Percentiles rank a stretch among this genome's conserved stretches.
phyloP scores from a whole-genome alignment of 805 yeast genomes.

The Yamadazyma sp. region DNA sequence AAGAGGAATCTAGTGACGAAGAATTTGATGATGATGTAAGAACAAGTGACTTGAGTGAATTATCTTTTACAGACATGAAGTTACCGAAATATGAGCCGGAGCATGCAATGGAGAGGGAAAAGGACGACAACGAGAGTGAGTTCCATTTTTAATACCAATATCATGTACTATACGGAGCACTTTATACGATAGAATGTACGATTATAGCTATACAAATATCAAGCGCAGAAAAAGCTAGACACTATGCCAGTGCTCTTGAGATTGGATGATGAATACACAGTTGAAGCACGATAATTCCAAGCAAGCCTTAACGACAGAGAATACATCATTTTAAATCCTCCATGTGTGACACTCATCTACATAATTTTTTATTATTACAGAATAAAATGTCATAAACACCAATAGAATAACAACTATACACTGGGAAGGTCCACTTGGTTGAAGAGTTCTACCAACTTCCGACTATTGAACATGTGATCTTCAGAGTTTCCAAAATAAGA shows the following conservation, averaged over 20 bases:
- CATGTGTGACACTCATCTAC: too few species aligned
- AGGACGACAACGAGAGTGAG: slow-evolving; percentile 23
- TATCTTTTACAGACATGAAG: slow-evolving; percentile 9
- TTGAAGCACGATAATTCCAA: too few species aligned
- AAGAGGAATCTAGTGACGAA: slow-evolving; percentile 10
- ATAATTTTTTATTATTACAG: too few species aligned
- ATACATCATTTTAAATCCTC: too few species aligned
- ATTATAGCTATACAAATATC: too few species aligned
- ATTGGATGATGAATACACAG: too few species aligned
- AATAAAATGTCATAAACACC: too few species aligned
- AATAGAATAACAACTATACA: too few species aligned
- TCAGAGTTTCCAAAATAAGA: slow-evolving; percentile 48
- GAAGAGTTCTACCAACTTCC: slow-evolving; percentile 48
- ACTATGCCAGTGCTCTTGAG: too few species aligned
- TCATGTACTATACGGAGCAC: slow-evolving; percentile 1
- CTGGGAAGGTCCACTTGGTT: slow-evolving; percentile 10
- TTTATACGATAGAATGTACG: too few species aligned
- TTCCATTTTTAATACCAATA: slow-evolving; percentile 21
- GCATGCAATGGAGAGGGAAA: slow-evolving; percentile 15
- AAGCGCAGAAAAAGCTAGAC: too few species aligned
- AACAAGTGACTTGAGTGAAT: slow-evolving; percentile 14
- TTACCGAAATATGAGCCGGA: slow-evolving; percentile 18
- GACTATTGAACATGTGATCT: slow-evolving; percentile 54
- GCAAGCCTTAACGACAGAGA: too few species aligned
- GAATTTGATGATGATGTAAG: slow-evolving; percentile 14